Base-by-base conservation (phyloP, 208 protist genomes). In the Trypanosoma melophagium region DNA sequence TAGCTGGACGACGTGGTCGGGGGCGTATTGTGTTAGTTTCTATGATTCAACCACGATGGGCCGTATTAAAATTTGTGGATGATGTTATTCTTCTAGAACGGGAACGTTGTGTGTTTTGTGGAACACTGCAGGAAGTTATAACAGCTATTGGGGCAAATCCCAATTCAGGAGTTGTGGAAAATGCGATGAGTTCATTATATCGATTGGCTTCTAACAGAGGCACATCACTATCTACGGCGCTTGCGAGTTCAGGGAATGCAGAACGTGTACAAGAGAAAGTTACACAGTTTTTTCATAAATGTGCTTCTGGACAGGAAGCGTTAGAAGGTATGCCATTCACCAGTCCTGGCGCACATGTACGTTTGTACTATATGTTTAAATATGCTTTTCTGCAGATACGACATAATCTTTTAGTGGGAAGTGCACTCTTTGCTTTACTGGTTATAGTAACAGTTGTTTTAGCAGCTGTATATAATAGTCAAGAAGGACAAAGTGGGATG, bases 21-120 rank as follows among this genome's bases (percentile, higher is more conserved):
- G 50, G 28, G 10, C 50, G 58, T 50, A 73, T 73, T 42, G 50
- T 73, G 41, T 51, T 73, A 22, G 13, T 91, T 17, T 83, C 80
- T 5, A 73, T 86, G 59, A 63, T 74, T 31, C 85, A 88, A 69
- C 85, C 85, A 38, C 81, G 85, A 19, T 91, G 81, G 85, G 71
- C 77, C 13, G 22, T 86, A 21, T 60, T 91, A 61, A 76, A 82
- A 64, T 73, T 81, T 63, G 71, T 88, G 7, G 81, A 91, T 61
- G 81, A 91, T 62, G 77, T 88, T 24, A 75, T 86, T 44, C 57
- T 91, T 24, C 49, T 88, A 2, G 77, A 88, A 53, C 71, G 74
- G 21, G 73, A 62, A 25, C 63, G 47, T 1, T 79, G 74, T 58
- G 60, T 84, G n/a, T 88, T 79, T 54, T 74, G 75, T 24, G 82